Evolutionary conservation across 805 yeast genomes (phyloP).

Genomic region (Pichia eremophila): DNA sequence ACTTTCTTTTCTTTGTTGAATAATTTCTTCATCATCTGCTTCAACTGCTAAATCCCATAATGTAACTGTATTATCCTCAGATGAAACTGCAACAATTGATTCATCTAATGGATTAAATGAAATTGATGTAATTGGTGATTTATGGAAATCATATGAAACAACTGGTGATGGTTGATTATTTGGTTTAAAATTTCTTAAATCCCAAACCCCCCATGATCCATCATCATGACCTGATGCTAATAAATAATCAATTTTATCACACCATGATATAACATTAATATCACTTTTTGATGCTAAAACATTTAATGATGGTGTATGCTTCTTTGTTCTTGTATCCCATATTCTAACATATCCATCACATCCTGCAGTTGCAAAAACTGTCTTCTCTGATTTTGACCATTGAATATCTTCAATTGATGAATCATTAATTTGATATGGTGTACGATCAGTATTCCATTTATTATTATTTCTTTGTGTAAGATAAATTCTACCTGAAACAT

Average conservation of each 20-base stretch:
- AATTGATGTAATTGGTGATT: slow-evolving; percentile 84
- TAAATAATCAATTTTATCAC: slow-evolving; percentile 73
- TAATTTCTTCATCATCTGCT: slow-evolving; percentile 95
- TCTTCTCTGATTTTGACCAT: slow-evolving; percentile 87
- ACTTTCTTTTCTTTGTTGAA: slow-evolving; percentile 70
- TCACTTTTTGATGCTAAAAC: slow-evolving; percentile 74
- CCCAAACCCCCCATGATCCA: slow-evolving; percentile 98
- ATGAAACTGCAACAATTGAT: slow-evolving; percentile 88
- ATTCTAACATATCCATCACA: slow-evolving; percentile 85
- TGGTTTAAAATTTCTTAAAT: slow-evolving; percentile 73
- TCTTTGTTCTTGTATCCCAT: slow-evolving; percentile 94
- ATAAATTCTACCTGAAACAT: slow-evolving; percentile 73
- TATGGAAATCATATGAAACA: slow-evolving; percentile 92
- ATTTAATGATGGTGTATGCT: slow-evolving; percentile 83
- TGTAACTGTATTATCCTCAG: slow-evolving; percentile 94
- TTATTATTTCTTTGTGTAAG: slow-evolving; percentile 68
- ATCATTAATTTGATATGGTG: slow-evolving; percentile 61
- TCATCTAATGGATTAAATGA: slow-evolving; percentile 94
- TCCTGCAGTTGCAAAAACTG: slow-evolving; percentile 94
- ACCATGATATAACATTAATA: slow-evolving; percentile 95
- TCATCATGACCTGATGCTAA: slow-evolving; percentile 96
- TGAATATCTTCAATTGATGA: slow-evolving; percentile 92
- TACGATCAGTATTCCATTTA: slow-evolving; percentile 78
- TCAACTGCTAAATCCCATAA: slow-evolving; percentile 98
- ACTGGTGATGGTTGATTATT: slow-evolving; percentile 63